Conservation (phyloP, 371 early-diverging fungal species). For the Mucor lusitanicus region DNA sequence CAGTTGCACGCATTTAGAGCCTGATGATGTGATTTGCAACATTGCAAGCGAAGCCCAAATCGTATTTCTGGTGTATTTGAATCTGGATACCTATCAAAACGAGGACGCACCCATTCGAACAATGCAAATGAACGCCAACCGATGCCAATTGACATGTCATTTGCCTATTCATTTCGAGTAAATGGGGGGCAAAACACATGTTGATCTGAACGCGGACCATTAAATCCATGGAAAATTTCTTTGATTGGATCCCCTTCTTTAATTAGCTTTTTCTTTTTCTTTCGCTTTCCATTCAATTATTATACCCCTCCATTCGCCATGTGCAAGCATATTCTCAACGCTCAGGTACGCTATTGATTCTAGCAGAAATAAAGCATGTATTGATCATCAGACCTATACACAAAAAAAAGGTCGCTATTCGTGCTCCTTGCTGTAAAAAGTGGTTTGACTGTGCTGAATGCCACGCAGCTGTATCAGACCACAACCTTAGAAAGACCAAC, state of each 20-base stretch:
- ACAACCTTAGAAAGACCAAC: constrained; percentile 75
- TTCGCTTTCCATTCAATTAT: background rate
- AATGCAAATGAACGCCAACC: background rate
- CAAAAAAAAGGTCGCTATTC: constrained; percentile 85
- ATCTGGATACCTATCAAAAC: constrained; percentile 24
- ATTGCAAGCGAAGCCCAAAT: constrained; percentile 32
- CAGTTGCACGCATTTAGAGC: constrained; percentile 54
- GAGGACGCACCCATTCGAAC: constrained; percentile 11
- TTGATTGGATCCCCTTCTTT: background rate
- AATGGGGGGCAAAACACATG: background rate
- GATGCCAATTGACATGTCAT: constrained; percentile 32
- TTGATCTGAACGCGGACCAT: background rate
- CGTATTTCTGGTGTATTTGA: constrained; percentile 35
- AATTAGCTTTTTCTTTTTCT: background rate
- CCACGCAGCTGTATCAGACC: constrained; percentile 84
- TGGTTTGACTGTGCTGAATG: constrained; percentile 99
- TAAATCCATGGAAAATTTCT: background rate
- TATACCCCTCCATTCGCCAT: constrained; percentile 1
- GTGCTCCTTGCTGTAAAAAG: constrained; percentile 91
- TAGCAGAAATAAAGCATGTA: background rate
- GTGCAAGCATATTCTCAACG: constrained; percentile 97
- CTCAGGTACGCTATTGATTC: constrained; percentile 73
- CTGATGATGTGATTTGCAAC: constrained; percentile 57
- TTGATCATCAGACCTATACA: background rate
- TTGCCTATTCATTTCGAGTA: constrained; percentile 30